Base-by-base conservation (phyloP, 305 asterid species). In the Rubia peregrina region DNA sequence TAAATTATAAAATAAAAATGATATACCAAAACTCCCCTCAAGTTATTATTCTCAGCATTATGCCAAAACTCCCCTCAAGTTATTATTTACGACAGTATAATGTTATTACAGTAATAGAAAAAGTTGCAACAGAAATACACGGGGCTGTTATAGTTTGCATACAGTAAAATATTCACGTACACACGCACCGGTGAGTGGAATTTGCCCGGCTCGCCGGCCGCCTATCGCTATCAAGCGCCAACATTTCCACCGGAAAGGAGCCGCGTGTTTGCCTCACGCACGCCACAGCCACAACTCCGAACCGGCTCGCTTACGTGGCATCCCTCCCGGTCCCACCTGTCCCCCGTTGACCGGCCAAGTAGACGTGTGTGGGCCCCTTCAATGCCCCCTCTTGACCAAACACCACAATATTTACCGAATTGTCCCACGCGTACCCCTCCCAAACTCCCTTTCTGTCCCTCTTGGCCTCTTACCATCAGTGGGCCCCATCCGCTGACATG, bases 171-270 rank as follows among this genome's bases (percentile, higher is more conserved):
- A n/a, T n/a, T n/a, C 21, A 67, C 38, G 65, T n/a, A 69, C 6
- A 22, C 68, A 22, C 69, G 61, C 51, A 55, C 57, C 26, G 71
- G 68, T 80, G 77, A 6, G 70, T 69, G 36, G 82, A 68, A 69
- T 22, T 61, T 86, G 88, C 79, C 88, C 75, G 71, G 69, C 68
- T 76, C 85, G 85, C 87, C 86, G 85, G 87, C 89, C 69, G 78
- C 73, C 88, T 74, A 78, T 89, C 95, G 79, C 81, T 76, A 80
- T 89, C 95, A 65, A 56, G 70, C 86, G 65, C 96, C 91, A 76
- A 87, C 97, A 85, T 30, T 61, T 68, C 74, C 43, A 81, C 90
- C 87, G 86, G 89, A 83, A 83, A 75, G 68, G 76, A 74, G 93
- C 88, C 82, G 85, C 71, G 80, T 82, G 83, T 79, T 84, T 73